Percentiles rank a stretch among this genome's conserved stretches.
Conservation (phyloP, 2,329 filamentous ascomycete species). For the Exophiala spinifera region DNA sequence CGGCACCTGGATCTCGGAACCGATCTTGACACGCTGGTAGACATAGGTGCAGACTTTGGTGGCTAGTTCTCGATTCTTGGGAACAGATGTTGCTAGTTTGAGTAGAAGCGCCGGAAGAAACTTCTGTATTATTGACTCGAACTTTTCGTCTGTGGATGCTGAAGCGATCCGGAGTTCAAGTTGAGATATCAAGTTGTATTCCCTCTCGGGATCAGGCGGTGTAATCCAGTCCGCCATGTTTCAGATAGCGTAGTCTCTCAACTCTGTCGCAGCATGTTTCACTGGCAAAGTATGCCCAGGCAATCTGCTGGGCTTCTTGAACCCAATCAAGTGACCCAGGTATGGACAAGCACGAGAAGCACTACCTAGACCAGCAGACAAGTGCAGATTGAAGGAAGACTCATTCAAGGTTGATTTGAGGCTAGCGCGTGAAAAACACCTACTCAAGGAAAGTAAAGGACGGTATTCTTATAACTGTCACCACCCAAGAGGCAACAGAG, state of each 20-base stretch:
- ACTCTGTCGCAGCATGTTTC: not conserved
- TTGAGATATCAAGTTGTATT: slow-evolving; percentile 78
- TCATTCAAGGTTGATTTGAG: no score
- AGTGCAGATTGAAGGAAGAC: no score
- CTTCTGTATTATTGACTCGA: slow-evolving; percentile 71
- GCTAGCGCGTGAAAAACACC: no score
- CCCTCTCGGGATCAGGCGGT: slow-evolving; percentile 57
- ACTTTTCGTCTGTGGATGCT: slow-evolving; percentile 77
- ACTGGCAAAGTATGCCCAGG: not conserved
- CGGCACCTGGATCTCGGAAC: slow-evolving; percentile 69
- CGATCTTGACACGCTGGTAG: slow-evolving; percentile 61
- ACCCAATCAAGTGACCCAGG: no score
- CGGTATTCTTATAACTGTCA: not conserved
- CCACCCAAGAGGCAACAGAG: slow-evolving; percentile 12
- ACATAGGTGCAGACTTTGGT: slow-evolving; percentile 70
- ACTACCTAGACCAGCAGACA: no score
- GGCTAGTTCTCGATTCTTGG: slow-evolving; percentile 75
- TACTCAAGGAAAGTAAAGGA: no score
- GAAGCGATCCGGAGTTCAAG: slow-evolving; percentile 81
- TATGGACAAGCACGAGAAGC: no score
- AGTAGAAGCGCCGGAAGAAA: slow-evolving; percentile 80
- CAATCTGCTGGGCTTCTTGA: no score
- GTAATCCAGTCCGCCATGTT: slow-evolving; percentile 2
- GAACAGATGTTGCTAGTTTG: slow-evolving; percentile 79
- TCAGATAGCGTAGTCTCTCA: not conserved